Conservation (phyloP, 345 rosid species). For the Euclidium syriacum region DNA sequence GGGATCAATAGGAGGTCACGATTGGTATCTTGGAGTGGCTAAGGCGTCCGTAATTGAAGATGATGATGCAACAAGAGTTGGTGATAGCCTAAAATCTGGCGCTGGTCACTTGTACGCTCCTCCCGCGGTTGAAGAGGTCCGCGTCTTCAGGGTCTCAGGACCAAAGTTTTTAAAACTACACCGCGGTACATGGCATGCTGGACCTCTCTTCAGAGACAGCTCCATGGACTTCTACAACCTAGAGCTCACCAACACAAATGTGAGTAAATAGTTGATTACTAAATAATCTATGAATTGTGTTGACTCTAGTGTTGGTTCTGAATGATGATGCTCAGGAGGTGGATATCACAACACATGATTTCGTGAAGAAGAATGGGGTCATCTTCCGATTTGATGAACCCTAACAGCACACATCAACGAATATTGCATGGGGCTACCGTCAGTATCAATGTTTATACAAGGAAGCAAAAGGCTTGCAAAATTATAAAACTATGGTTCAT, state of each 20-base stretch:
- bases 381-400: conserved; percentile 33
- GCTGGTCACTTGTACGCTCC: conserved; percentile 61
- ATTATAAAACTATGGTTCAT: no score
- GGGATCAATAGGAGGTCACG: conserved; percentile 68
- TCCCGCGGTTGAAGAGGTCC: conserved; percentile 52
- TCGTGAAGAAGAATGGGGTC: conserved; percentile 44
- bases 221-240: conserved; percentile 77
- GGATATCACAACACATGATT: conserved; percentile 60
- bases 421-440: no score
- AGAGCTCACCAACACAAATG: conserved; percentile 78
- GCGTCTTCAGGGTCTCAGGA: conserved; percentile 58
- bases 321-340: conserved; percentile 47
- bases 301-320: not conserved
- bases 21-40: conserved; percentile 79
- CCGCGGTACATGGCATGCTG: conserved; percentile 83
- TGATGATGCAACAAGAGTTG: no score
- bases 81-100: conserved; percentile 30
- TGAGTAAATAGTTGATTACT: conserved; percentile 27
- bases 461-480: no score
- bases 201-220: conserved; percentile 54
- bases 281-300: not conserved
- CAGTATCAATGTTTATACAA: no score
- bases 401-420: no score
- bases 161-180: conserved; percentile 65
- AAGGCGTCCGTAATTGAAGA: conserved; percentile 51